These are phyloP conservation scores for Tolypocladium guangdongense DNA, from an alignment of 2,329 filamentous ascomycete genomes.

Conservation along the genomic window DNA sequence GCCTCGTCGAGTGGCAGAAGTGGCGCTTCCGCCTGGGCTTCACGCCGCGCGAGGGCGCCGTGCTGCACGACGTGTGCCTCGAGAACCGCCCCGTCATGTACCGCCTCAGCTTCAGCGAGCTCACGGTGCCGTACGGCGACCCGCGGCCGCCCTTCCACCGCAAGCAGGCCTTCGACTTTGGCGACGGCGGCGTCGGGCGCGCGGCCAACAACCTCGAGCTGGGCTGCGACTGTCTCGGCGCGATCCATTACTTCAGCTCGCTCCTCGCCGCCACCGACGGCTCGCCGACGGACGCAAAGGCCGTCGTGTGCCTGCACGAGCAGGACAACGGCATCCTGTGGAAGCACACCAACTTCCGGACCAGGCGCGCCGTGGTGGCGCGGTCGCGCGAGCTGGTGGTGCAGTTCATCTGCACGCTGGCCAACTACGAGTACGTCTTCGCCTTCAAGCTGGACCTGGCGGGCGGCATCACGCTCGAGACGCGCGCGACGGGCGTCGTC, in stretches of 20 bases:
- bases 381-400: slow-evolving; percentile 52
- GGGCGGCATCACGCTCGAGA: slow-evolving; percentile 50
- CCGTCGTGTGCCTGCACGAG: slow-evolving; percentile 59
- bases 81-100: slow-evolving; percentile 55
- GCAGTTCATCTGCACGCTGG: slow-evolving; percentile 58
- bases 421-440: slow-evolving; percentile 57
- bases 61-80: slow-evolving; percentile 59
- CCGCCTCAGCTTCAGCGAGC: slow-evolving; percentile 56
- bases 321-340: slow-evolving; percentile 60
- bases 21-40: slow-evolving; percentile 61
- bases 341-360: slow-evolving; percentile 64
- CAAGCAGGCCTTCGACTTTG: slow-evolving; percentile 64
- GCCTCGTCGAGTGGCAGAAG: slow-evolving; percentile 50
- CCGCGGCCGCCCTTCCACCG: slow-evolving; percentile 54
- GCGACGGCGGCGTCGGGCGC: slow-evolving; percentile 56
- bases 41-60: slow-evolving; percentile 59
- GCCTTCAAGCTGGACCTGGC: slow-evolving; percentile 48
- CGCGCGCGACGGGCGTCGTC: slow-evolving; percentile 55
- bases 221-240: slow-evolving; percentile 60
- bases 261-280: slow-evolving; percentile 43
- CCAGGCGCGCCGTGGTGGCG: slow-evolving; percentile 46
- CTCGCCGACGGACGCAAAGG: slow-evolving; percentile 36
- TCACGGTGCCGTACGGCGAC: slow-evolving; percentile 60
- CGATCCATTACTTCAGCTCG: slow-evolving; percentile 53
- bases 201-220: slow-evolving; percentile 58